Base-by-base conservation (phyloP, 73 alveolate species). In the Paramecium pentaurelia region DNA sequence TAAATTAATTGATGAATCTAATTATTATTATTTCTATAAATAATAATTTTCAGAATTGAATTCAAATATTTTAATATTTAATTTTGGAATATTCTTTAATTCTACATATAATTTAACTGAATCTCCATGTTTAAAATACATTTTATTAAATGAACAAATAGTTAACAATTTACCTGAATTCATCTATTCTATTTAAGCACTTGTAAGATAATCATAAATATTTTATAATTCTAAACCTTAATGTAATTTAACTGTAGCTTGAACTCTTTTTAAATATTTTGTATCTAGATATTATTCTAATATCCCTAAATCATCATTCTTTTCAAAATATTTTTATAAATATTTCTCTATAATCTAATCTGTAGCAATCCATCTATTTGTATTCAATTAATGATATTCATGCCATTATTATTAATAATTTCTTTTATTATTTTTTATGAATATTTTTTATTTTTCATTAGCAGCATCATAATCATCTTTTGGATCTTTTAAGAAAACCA, bases 41-140 rank as follows among this genome's bases (percentile, higher is more conserved):
- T 95, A 97, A 95, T 97, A 97, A 77, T 95, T 95, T 90, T 93
- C 98, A 64, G 97, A 92, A 77, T 96, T 93, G 86, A 97, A 92
- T 92, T 97, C 98, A 60, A 88, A 93, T 91, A 95, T 92, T 88
- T 95, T 92, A 51, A 97, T 91, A 92, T 88, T 92, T 75, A 97
- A 92, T 1, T 95, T 89, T 77, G 95, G 95, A 18, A 96, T 93
- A 87, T 97, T 97, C 83, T 97, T 97, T 36, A 96, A 49, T 49
- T 95, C 96, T 20, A 95, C 84, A 9, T 38, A 20, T 36, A 97
- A 77, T 71, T 87, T 93, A 34, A 97, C 97, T 38, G 95, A 93
- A n/a, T 97, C 99, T 20, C 95, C 95, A 14, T 73, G 86, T 32
- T 32, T 32, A 6, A 68, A 95, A 44, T 38, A 18, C 77, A 93